Evolutionary conservation across 2,329 filamentous ascomycete species (phyloP), one percentile per base, ranked within the genome.

Genomic region (Leptodontidium sp.): DNA sequence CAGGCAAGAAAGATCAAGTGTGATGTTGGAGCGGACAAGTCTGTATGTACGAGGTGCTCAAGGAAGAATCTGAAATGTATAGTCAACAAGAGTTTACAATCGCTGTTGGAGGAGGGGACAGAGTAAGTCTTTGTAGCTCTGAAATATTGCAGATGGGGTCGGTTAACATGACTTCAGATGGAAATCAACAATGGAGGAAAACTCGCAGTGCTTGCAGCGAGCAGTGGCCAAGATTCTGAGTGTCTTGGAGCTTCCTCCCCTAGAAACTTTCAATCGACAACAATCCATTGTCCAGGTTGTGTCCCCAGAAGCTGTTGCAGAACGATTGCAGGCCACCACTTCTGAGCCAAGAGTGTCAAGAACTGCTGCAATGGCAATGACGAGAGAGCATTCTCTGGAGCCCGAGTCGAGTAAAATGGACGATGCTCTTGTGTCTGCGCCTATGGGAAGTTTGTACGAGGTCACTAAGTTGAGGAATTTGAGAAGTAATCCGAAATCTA

Each of bases 1-100:
- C 84, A 86, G 71, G 81, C 81, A 26, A 84, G 85, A 72, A 87
- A 87, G 75, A 86, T 87, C 72, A 84, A 85, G 73, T 87, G 85
- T 74, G 74, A 80, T 15, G 49, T 72, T 38, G 58, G 65, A 21
- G 70, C 72, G 40, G 83, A 83, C 8, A 80, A 84, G 68, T 73
- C 78, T 7, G 81, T 79, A 66, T 87, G 85, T 75, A 80, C 80
- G 9, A 82, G 86, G 72, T 87, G 85, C 72, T 75, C 80, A 40
- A 82, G 83, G 50, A 82, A 84, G 29, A 82, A 83, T 11, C 79
- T 86, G 50, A 82, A 83, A 68, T 87, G 85, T 72, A 79, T 85
- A 9, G 82, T 86, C 43, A 87, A 87, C 73, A 84, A 86, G 75
- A 86, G 84, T 73, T 81, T 86, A 24, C 85, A 87, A 74, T 85